Base-by-base conservation (phyloP, 768 basidiomycete genomes). In the Mycena kentingensis region DNA sequence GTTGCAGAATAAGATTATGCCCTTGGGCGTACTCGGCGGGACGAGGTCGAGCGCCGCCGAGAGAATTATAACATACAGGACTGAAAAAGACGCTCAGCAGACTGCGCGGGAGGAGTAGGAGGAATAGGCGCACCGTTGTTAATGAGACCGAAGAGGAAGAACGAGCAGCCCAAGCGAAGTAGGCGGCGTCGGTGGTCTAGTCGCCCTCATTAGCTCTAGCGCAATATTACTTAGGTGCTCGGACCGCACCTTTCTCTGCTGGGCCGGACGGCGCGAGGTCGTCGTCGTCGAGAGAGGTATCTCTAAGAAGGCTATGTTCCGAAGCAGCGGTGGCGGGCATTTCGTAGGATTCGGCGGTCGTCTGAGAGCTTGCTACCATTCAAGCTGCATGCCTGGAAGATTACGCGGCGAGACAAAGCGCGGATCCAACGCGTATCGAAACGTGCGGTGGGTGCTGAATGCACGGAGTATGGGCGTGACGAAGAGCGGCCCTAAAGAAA, bases 31-130 rank as follows among this genome's bases (percentile, higher is more conserved):
- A 2, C 87, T 81, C 2, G 91, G 85, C 7, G 93, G 90, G 2
- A 97, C 94, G 3, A 99, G 80, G 65, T 99, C 97, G 3, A 98
- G 76, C 1, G 97, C 97, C 5, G 96, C 96, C 1, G 93, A 96
- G 19, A 99, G 82, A 55, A 98, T 97, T 55, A 98, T 89, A 31
- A 99, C 96, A 70, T 98, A 97, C 51, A 96, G 77, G 4, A 97
- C 93, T 93, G 57, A 19, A 37, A n/a, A n/a, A n/a, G n/a, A n/a
- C n/a, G n/a, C n/a, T n/a, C n/a, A 28, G 27, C 28, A 22, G 34
- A 46, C 47, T 19, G 26, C 13, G 16, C 4, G 18, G 37, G 24
- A 11, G 22, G 26, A 5, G 42, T 19, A 28, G 51, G 31, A 12
- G 25, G 16, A n/a, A n/a, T n/a, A n/a, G n/a, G n/a, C 66, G 21